Percentiles rank a stretch among this genome's conserved stretches.
These are phyloP conservation scores for Mycena albidolilacea DNA, from an alignment of 768 basidiomycete genomes.

Conservation along the genomic window DNA sequence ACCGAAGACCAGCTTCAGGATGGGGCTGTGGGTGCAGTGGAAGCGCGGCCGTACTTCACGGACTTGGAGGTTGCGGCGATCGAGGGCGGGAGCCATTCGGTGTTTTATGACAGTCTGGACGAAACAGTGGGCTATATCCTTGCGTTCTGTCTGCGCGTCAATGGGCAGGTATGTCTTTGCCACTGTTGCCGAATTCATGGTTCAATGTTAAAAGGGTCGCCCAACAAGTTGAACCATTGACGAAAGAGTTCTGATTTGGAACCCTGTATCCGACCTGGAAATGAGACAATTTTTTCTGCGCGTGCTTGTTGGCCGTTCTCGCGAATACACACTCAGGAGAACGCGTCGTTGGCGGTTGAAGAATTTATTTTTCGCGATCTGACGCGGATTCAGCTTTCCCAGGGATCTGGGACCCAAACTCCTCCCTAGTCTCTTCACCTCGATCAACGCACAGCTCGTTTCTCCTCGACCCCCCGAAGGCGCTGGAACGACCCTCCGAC, in stretches of 20 bases:
- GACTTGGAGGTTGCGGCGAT: constrained; percentile 32
- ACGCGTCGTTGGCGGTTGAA: too few relatives aligned
- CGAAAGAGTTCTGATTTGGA: neutral
- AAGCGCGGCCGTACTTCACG: constrained; percentile 31
- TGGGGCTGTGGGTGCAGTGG: constrained; percentile 21
- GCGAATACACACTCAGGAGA: neutral
- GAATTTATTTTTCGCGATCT: too few relatives aligned
- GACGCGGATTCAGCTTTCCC: too few relatives aligned
- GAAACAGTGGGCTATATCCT: constrained; percentile 32
- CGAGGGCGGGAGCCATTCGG: constrained; percentile 34
- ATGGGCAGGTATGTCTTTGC: constrained; percentile 7
- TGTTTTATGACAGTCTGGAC: constrained; percentile 36
- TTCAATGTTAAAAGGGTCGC: neutral
- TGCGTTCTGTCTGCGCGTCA: constrained; percentile 30
- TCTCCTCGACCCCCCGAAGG: too few relatives aligned
- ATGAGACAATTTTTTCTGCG: too few relatives aligned
- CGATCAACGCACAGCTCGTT: too few relatives aligned
- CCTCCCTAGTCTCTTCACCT: too few relatives aligned
- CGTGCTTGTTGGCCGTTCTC: neutral
- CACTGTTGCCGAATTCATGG: neutral
- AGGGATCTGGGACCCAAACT: too few relatives aligned
- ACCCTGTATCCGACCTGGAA: neutral
- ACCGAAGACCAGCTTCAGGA: constrained; percentile 31
- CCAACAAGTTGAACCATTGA: too few relatives aligned
- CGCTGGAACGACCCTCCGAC: too few relatives aligned